These are phyloP conservation scores for Aspergillus sp. DNA, from an alignment of 2,329 filamentous ascomycete genomes.

Conservation along the genomic window DNA sequence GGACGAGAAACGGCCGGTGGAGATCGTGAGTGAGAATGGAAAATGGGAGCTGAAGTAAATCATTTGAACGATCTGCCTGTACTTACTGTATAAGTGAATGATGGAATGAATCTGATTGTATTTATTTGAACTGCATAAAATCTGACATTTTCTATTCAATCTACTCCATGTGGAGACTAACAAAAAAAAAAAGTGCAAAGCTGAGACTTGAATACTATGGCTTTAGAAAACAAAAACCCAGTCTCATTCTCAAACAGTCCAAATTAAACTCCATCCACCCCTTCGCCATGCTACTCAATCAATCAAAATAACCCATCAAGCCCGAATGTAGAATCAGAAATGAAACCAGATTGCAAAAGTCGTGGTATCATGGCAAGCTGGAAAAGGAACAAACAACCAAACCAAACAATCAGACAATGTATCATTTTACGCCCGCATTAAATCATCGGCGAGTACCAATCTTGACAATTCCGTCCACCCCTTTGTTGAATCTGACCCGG, in stretches of 20 bases:
- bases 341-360: conserved; percentile 5
- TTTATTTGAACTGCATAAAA: too few species aligned
- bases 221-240: too few species aligned
- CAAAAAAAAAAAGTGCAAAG: too few species aligned
- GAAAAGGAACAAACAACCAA: conserved; percentile 2
- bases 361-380: conserved; percentile 8
- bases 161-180: too few species aligned
- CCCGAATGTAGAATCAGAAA: conserved; percentile 1
- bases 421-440: background rate
- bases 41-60: conserved; percentile 61
- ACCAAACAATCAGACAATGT: conserved; percentile 1
- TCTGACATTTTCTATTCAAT: too few species aligned
- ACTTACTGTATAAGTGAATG: too few species aligned
- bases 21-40: conserved; percentile 51
- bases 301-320: background rate
- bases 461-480: conserved; percentile 36
- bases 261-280: background rate
- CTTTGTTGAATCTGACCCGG: conserved; percentile 44
- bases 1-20: conserved; percentile 74
- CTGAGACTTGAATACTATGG: too few species aligned
- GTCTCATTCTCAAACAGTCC: too few species aligned
- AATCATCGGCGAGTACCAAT: conserved; percentile 27
- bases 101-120: too few species aligned
- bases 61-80: background rate
- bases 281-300: conserved; percentile 8